These are phyloP conservation scores for Globisporangium middletonii DNA, from an alignment of 352 stramenopile species.

Conservation along the genomic window DNA sequence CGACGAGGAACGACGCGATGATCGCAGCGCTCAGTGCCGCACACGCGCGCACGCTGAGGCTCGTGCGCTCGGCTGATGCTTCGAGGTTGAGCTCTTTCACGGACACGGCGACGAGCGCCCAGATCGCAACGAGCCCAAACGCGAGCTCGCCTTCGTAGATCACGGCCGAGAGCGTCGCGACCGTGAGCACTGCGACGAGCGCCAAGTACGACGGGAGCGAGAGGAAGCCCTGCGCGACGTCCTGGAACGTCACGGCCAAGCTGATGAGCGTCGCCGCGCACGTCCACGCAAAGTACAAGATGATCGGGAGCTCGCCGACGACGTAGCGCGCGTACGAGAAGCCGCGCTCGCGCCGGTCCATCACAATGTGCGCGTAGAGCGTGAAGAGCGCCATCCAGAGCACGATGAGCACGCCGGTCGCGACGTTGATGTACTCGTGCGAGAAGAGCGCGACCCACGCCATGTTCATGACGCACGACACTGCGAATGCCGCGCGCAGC, in stretches of 20 bases:
- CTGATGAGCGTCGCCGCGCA: constrained; percentile 65
- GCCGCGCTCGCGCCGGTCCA: constrained; percentile 27
- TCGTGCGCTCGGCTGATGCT: constrained; percentile 31
- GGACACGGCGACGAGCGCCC: constrained; percentile 49
- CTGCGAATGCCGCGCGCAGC: constrained; percentile 52
- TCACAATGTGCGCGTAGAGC: constrained; percentile 52
- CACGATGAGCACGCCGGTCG: constrained; percentile 42
- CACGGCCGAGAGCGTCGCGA: constrained; percentile 46
- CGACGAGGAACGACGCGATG: constrained; percentile 54
- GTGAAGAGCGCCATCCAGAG: constrained; percentile 57
- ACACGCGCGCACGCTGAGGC: constrained; percentile 54
- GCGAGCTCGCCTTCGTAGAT: constrained; percentile 52
- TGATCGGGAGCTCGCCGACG: constrained; percentile 53
- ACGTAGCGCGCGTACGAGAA: constrained; percentile 47
- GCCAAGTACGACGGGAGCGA: constrained; percentile 51
- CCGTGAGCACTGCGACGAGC: constrained; percentile 46
- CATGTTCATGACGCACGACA: constrained; percentile 64
- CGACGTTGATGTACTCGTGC: constrained; percentile 51
- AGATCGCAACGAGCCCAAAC: constrained; percentile 60
- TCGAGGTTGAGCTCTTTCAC: constrained; percentile 49
- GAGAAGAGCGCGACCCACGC: constrained; percentile 69
- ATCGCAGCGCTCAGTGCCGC: constrained; percentile 52
- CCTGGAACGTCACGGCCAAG: constrained; percentile 53
- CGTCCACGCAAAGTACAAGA: constrained; percentile 72
- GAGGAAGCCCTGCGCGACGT: constrained; percentile 37